Evolutionary conservation across 73 alveolate genomes (phyloP).

Genomic region (Stentor roeselii): DNA sequence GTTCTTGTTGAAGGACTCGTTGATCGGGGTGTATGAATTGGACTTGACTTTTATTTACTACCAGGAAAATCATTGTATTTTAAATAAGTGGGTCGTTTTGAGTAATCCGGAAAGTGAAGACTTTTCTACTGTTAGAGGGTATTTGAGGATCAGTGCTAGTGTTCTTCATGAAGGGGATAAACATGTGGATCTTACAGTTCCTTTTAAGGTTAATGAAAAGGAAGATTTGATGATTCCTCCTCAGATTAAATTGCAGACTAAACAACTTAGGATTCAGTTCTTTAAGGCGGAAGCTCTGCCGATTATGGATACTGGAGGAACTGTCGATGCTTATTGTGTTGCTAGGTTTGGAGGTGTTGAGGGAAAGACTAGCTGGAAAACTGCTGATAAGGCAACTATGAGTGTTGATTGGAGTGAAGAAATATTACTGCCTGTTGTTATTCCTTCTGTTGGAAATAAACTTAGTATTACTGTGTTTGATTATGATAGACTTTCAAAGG

Average conservation of each 20-base stretch:
- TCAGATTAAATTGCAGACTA: conserved; percentile 62
- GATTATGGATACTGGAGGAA: conserved; percentile 65
- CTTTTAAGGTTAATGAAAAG: not conserved
- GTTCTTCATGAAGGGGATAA: conserved; percentile 75
- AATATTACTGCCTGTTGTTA: conserved; percentile 48
- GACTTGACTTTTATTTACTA: conserved; percentile 79
- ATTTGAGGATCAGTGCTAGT: conserved; percentile 64
- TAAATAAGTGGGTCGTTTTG: conserved; percentile 80
- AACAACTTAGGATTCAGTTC: conserved; percentile 64
- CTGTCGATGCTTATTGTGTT: conserved; percentile 70
- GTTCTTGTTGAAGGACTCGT: conserved; percentile 43
- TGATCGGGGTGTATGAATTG: conserved; percentile 77
- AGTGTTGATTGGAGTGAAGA: conserved; percentile 48
- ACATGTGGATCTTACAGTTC: conserved; percentile 41
- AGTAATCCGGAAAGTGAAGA: conserved; percentile 73
- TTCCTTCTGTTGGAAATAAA: conserved; percentile 53
- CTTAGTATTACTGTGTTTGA: conserved; percentile 50
- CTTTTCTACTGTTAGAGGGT: conserved; percentile 76
- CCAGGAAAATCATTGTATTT: conserved; percentile 70
- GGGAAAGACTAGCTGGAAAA: conserved; percentile 54
- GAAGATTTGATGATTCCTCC: conserved; percentile 82
- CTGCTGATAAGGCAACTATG: conserved; percentile 47
- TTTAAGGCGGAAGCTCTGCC: conserved; percentile 82
- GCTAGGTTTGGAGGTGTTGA: conserved; percentile 51
- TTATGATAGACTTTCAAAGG: conserved; percentile 34